Conservation (phyloP, 495 filamentous ascomycete species). For the Xylona heveae region DNA sequence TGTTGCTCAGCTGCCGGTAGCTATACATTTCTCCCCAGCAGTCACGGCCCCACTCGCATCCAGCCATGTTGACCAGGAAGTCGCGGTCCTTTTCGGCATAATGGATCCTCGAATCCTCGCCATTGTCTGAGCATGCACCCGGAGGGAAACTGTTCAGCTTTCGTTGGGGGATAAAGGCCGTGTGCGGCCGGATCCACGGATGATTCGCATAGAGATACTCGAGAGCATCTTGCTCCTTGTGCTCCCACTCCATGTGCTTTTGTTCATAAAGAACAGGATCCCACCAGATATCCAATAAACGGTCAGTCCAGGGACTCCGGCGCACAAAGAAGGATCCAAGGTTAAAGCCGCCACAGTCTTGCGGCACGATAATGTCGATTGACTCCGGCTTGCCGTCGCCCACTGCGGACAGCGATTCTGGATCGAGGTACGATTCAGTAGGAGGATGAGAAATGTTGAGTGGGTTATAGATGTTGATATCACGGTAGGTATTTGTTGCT, state of each 20-base stretch:
- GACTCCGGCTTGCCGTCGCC: slow-evolving; percentile 56
- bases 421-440: slow-evolving; percentile 50
- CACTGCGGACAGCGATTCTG: slow-evolving; percentile 39
- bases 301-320: slow-evolving; percentile 73
- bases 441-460: slow-evolving; percentile 80
- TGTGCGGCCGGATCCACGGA: slow-evolving; percentile 77
- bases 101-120: slow-evolving; percentile 53
- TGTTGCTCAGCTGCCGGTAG: slow-evolving; percentile 73
- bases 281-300: slow-evolving; percentile 94
- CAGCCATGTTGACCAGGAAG: slow-evolving; percentile 98
- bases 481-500: slow-evolving; percentile 59
- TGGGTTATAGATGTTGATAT: slow-evolving; percentile 92
- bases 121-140: slow-evolving; percentile 69
- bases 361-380: slow-evolving; percentile 71
- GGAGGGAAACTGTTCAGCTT: slow-evolving; percentile 85
- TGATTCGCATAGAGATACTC: slow-evolving; percentile 83
- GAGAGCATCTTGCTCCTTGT: slow-evolving; percentile 91
- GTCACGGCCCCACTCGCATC: slow-evolving; percentile 88
- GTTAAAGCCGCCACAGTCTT: slow-evolving; percentile 94
- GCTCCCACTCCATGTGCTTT: slow-evolving; percentile 97
- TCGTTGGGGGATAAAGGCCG: slow-evolving; percentile 78
- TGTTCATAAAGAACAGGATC: slow-evolving; percentile 96
- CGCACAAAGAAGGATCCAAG: slow-evolving; percentile 87
- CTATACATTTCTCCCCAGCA: slow-evolving; percentile 96
- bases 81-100: slow-evolving; percentile 73